phyloP scores from a whole-genome alignment of 2,329 filamentous ascomycete genomes.

The Colletotrichum acutatum region DNA sequence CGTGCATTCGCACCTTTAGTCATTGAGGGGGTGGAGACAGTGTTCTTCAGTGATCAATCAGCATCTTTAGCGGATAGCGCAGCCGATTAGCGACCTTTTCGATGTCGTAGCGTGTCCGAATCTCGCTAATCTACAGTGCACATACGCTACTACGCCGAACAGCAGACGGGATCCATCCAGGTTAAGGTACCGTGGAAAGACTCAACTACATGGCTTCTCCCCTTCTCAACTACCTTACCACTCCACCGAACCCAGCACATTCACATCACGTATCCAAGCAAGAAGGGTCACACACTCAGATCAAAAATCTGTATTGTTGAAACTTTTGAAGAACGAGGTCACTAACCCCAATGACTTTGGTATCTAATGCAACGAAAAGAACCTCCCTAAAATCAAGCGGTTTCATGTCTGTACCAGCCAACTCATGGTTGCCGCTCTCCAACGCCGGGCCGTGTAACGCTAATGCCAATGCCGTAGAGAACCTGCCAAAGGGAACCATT shows the following conservation, averaged over 20 bases:
- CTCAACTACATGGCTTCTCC: background rate
- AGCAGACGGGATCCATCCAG: background rate
- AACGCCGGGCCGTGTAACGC: slow-evolving; percentile 23
- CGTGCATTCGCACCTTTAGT: background rate
- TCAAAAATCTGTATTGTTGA: background rate
- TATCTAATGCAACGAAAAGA: slow-evolving; percentile 20
- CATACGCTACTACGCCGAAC: background rate
- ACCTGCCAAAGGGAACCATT: background rate
- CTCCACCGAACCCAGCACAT: background rate
- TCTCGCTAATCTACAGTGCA: slow-evolving; percentile 14
- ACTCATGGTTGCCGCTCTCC: slow-evolving; percentile 22
- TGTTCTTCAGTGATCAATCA: background rate
- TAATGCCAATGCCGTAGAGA: background rate
- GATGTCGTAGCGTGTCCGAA: slow-evolving; percentile 15
- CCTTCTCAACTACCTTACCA: background rate
- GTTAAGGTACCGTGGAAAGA: background rate
- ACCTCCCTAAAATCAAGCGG: slow-evolving; percentile 28
- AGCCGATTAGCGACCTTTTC: background rate
- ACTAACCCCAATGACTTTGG: slow-evolving; percentile 24
- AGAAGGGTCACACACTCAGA: background rate
- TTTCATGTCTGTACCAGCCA: slow-evolving; percentile 29
- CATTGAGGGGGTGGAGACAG: background rate
- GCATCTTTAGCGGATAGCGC: background rate
- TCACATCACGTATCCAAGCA: background rate
- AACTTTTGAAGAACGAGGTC: background rate